Evolutionary conservation across 176 grass and related monocot genomes (phyloP), one percentile per base, ranked within the genome.

Genomic region (Triticum turgidum): DNA sequence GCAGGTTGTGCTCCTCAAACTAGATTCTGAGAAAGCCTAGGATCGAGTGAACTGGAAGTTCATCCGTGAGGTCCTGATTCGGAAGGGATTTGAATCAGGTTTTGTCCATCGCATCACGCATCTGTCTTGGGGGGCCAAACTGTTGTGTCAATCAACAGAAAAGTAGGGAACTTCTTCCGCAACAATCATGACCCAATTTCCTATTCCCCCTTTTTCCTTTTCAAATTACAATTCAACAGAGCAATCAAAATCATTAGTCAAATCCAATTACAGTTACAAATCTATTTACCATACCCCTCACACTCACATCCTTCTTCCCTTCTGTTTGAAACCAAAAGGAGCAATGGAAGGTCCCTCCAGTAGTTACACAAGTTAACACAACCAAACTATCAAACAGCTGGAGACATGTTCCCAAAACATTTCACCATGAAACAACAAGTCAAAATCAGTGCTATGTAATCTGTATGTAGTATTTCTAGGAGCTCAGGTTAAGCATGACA

Each of bases 401-500:
- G 35, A 79, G 21, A 32, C 12, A 69, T 3, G 45, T 52, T 52
- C 54, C 62, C 87, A 52, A 77, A 70, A 6, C 29, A 59, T 82
- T 75, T 79, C 58, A 61, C 83, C 37, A 49, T 61, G 12, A 83
- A 76, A 83, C 24, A 82, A 39, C 1, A 87, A 74, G 83, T 62
- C 52, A 89, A 89, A 83, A 52, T 84, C 68, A 81, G 70, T 80
- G n/a, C 74, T 88, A 39, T 75, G 49, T 64, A 73, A 72, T 82
- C 1, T 18, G 79, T 72, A 61, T 69, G 15, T 81, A 66, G 0
- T 52, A 52, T 52, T 52, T 52, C 14, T 83, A 61, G 81, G 70
- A 88, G 54, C n/a, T 66, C 80, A 94, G 24, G 59, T 84, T 75
- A 95, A 69, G 42, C 87, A 88, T 73, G 92, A 96, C 91, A 94